These are phyloP conservation scores for Neonectria sp. DNA, from an alignment of 2,329 filamentous ascomycete species.

Conservation along the genomic window DNA sequence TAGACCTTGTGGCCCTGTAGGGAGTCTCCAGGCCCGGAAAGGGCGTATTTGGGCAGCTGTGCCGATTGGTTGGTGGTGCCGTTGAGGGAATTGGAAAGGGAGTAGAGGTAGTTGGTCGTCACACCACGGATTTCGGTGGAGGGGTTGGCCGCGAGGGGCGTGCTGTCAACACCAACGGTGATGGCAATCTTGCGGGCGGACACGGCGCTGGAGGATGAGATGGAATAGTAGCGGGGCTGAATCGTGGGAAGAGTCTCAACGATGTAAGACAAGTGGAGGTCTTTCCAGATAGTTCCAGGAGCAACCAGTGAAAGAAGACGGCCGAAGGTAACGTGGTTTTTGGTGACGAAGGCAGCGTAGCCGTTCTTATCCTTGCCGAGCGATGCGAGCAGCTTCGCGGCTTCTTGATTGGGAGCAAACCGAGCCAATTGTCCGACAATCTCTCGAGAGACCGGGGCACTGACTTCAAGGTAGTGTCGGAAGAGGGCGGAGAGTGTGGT, in stretches of 20 bases:
- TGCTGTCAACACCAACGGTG: constrained; percentile 41
- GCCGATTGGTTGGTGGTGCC: background rate
- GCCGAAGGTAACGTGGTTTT: constrained; percentile 46
- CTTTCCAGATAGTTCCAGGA: constrained; percentile 38
- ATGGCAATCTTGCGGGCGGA: constrained; percentile 44
- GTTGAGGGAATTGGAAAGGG: constrained; percentile 35
- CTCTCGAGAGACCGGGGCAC: constrained; percentile 56
- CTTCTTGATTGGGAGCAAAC: constrained; percentile 67
- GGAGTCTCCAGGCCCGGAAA: constrained; percentile 35
- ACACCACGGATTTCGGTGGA: constrained; percentile 38
- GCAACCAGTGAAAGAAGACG: constrained; percentile 40
- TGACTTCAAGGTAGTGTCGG: constrained; percentile 62
- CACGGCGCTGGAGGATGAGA: constrained; percentile 68
- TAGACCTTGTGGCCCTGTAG: constrained; percentile 39
- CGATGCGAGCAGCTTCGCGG: constrained; percentile 39
- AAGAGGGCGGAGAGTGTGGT: constrained; percentile 58
- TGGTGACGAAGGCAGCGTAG: constrained; percentile 38
- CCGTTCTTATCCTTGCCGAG: constrained; percentile 40
- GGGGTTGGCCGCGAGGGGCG: constrained; percentile 32
- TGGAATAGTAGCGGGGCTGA: constrained; percentile 72
- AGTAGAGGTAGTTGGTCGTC: constrained; percentile 48
- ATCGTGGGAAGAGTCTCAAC: constrained; percentile 67
- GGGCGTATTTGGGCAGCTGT: constrained; percentile 23
- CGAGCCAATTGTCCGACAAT: constrained; percentile 55
- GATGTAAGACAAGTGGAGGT: constrained; percentile 63